phyloP scores from a whole-genome alignment of 1,284 basidiomycete species.

The Dichomitus squalens region DNA sequence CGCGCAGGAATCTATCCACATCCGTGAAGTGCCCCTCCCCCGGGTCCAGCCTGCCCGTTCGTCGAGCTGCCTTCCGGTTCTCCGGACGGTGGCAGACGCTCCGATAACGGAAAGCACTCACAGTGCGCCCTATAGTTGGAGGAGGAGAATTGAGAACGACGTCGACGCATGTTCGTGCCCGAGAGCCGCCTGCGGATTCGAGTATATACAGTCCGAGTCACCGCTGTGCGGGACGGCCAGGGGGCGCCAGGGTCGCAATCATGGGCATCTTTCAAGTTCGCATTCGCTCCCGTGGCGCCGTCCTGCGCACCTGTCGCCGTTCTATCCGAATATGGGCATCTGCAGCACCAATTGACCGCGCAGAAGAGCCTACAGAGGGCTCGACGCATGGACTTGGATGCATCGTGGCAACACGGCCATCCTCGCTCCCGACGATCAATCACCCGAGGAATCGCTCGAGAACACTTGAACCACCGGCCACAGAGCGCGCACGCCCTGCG shows the following conservation, averaged over 20 bases:
- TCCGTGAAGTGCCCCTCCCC: slow-evolving; percentile 5
- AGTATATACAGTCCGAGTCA: not conserved
- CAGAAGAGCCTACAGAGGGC: slow-evolving; percentile 4
- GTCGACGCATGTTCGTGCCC: not conserved
- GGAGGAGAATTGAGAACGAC: not conserved
- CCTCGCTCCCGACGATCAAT: slow-evolving; percentile 23
- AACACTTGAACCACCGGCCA: slow-evolving; percentile 2
- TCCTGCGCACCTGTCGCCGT: slow-evolving; percentile 8
- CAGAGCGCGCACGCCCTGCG: slow-evolving; percentile 13
- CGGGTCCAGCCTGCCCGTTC: slow-evolving; percentile 11
- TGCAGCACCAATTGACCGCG: not conserved
- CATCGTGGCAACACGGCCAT: slow-evolving; percentile 11
- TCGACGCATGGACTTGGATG: slow-evolving; percentile 10
- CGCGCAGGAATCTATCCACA: slow-evolving; percentile 11
- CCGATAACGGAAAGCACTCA: slow-evolving; percentile 15
- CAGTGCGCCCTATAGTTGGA: slow-evolving; percentile 8
- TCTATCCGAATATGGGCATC: slow-evolving; percentile 10
- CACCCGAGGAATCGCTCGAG: slow-evolving; percentile 13
- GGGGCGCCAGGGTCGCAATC: not conserved
- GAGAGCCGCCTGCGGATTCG: not conserved
- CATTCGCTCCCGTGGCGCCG: not conserved
- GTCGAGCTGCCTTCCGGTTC: not conserved
- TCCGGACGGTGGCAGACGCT: slow-evolving; percentile 13
- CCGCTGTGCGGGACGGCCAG: slow-evolving; percentile 13
- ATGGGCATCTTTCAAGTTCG: not conserved